Evolutionary conservation across 176 grass and related monocot genomes (phyloP).

Genomic region (Carex cristatella): DNA sequence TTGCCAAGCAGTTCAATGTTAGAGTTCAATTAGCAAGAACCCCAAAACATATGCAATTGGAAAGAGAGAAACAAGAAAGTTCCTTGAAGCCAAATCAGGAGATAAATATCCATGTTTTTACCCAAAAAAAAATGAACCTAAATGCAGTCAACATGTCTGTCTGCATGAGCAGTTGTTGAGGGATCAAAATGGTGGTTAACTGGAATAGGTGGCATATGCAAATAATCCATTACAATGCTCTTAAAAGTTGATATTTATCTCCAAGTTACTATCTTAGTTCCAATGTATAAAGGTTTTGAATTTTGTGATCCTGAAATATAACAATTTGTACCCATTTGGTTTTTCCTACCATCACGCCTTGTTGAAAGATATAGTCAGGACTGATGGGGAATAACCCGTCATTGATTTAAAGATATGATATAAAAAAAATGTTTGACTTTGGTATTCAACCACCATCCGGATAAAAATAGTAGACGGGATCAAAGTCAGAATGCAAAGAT

Average conservation of each 20-base stretch:
- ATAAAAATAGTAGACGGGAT: neutral
- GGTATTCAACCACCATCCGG: neutral
- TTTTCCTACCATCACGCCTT: neutral
- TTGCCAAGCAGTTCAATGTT: neutral
- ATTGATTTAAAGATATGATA: neutral
- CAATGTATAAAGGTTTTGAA: neutral
- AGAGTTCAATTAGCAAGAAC: neutral
- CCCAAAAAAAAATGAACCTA: neutral
- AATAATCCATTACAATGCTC: neutral
- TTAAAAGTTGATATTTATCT: neutral
- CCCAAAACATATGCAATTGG: neutral
- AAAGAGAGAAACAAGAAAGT: neutral
- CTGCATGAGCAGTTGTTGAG: neutral
- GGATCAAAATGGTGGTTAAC: neutral
- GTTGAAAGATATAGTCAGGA: neutral
- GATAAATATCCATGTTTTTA: neutral
- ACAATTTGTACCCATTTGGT: neutral
- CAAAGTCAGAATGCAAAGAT: neutral
- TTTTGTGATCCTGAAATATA: neutral
- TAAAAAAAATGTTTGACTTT: neutral
- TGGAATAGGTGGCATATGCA: neutral
- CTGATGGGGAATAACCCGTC: neutral
- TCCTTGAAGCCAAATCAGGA: neutral
- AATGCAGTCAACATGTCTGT: neutral
- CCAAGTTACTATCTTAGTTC: neutral